Evolutionary conservation across 2,329 filamentous ascomycete genomes (phyloP).

Genomic region (Botrytis deweyae): DNA sequence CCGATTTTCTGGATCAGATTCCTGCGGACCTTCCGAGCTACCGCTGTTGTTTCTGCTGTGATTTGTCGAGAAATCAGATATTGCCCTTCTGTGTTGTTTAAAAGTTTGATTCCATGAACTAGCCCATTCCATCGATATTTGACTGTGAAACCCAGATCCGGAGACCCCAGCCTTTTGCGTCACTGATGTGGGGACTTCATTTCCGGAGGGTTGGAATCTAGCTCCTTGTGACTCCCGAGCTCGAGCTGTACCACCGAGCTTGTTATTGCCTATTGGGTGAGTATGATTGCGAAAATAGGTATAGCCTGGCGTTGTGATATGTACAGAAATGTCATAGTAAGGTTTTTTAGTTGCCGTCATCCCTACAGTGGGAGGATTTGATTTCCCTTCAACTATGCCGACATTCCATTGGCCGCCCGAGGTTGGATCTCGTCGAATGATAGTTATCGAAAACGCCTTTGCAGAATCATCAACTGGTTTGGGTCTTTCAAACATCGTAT

Average conservation of each 20-base stretch:
- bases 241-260: slow-evolving; percentile 17
- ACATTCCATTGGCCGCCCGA: slow-evolving; percentile 74
- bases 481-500: slow-evolving; percentile 19
- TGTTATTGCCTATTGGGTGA: slow-evolving; percentile 10
- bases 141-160: slow-evolving; percentile 47
- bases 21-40: slow-evolving; percentile 20
- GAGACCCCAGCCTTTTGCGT: slow-evolving; percentile 14
- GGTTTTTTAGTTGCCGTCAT: slow-evolving; percentile 42
- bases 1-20: slow-evolving; percentile 14
- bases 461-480: neutral
- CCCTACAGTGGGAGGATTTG: slow-evolving; percentile 10
- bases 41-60: slow-evolving; percentile 26
- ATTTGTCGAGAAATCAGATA: slow-evolving; percentile 32
- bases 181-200: slow-evolving; percentile 14
- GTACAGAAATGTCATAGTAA: slow-evolving; percentile 39
- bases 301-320: slow-evolving; percentile 39
- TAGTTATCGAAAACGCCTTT: slow-evolving; percentile 41
- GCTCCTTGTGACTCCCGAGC: slow-evolving; percentile 3
- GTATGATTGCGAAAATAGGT: slow-evolving; percentile 32
- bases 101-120: slow-evolving; percentile 34
- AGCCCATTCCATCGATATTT: slow-evolving; percentile 53
- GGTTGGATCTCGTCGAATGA: slow-evolving; percentile 72
- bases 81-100: slow-evolving; percentile 32
- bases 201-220: neutral
- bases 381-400: slow-evolving; percentile 54